Evolutionary conservation across 345 rosid genomes (phyloP), one percentile per base, ranked within the genome.

Genomic region (Brassica incana): DNA sequence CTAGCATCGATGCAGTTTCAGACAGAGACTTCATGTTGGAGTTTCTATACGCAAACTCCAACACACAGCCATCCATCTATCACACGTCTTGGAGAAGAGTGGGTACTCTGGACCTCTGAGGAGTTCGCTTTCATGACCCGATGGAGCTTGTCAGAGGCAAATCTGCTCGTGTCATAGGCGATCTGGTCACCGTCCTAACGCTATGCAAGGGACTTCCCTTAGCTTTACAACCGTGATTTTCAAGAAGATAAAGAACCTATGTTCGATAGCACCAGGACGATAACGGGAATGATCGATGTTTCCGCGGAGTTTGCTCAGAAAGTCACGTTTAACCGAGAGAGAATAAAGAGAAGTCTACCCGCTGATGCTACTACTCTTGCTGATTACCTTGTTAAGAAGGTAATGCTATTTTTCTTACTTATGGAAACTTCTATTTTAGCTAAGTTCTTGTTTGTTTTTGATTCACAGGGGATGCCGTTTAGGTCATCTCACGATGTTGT

Each of bases 191-290:
- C 9, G 90, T 93, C 78, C 85, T 95, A 67, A 88, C 92, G 12
- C 73, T 95, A 36, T 95, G 99, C 88, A 95, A 95, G 86, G 99
- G 99, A 65, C 97, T 95, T 85, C 99, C 98, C 5, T 89, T 90
- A 74, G 98, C 97, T 62, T 62, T 95, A 95, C 75, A 93, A 95
- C 76, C 90, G 99, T 14, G 99, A 95, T 85, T 86, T 95, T 54
- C 98, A 95, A 92, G 99, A 95, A 88, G 99, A 95, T 64, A 95
- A 93, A 84, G 97, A 95, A 75, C 99, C 99, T 2, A 83, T 82
- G 69, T 95, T 93, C 72, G 98, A 93, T 76, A 95, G 99, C 1
- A 90, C 94, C 36, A 93, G 90, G 87, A 87, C 96, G 5, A 80
- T 93, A 38, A 32, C 89, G 67, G 95, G 92, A 52, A 93, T 95